Base-by-base conservation (phyloP, 2,329 filamentous ascomycete genomes). In the Capronia coronata region DNA sequence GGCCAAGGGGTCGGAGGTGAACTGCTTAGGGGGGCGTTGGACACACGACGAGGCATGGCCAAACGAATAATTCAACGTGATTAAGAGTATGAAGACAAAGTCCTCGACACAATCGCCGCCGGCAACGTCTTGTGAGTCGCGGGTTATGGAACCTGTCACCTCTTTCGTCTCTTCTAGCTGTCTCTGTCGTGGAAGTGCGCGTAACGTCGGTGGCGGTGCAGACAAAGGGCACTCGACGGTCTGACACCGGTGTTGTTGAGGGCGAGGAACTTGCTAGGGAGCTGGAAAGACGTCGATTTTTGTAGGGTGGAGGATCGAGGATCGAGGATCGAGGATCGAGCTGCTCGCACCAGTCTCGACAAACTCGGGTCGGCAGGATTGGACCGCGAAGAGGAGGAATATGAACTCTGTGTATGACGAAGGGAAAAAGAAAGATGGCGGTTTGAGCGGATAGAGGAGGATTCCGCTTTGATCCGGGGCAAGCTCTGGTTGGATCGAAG, bases 21-120 rank as follows among this genome's bases (percentile, higher is more conserved):
- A 63, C 71, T 74, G 65, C 70, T 73, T 65, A 74, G 71, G 65
- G 80, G 78, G 63, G 75, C 75, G 66, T 76, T 80, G 63, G 78
- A 74, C 63, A 72, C 73, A 73, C 77, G 77, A 71, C 76, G 73
- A 76, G 79, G 78, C 79, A 83, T 82, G 69, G 75, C 73, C 46
- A 57, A 48, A 49, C 13, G 25, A 43, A 18, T 30, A 29, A 39
- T 35, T 27, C 14, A 34, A 14, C 18, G 21, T 25, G 22, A 16
- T 25, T 32, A n/a, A 34, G 25, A 29, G 38, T 30, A 38, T 40
- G 30, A 42, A 32, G 45, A 48, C n/a, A 27, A 23, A 14, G 21
- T 27, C 41, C 37, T 37, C 25, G 18, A 34, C 30, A 37, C 27
- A 27, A 32, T 19, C 25, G 39, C n/a, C 25, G 22, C 25, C 41